phyloP scores from a whole-genome alignment of 148 eudicot genomes.

The Heliosperma pusillum region DNA sequence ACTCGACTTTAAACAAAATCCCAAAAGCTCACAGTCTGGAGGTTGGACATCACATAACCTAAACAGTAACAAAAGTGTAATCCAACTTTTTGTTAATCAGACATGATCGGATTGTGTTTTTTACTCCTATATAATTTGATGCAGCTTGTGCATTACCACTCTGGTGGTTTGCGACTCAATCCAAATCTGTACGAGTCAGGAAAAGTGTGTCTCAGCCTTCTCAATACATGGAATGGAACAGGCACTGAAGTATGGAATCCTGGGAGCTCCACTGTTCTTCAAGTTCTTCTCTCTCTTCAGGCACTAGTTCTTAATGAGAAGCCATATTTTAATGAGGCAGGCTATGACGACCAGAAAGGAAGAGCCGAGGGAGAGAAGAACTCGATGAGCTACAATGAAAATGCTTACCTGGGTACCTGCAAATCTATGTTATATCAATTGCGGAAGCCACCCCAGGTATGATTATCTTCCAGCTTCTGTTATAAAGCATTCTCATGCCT shows the following conservation, averaged over 20 bases:
- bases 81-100: not conserved
- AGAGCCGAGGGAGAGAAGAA: slow-evolving; percentile 91
- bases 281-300: slow-evolving; percentile 93
- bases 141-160: slow-evolving; percentile 82
- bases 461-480: not conserved
- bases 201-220: slow-evolving; percentile 90
- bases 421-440: slow-evolving; percentile 72
- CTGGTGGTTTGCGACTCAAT: slow-evolving; percentile 89
- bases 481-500: not conserved
- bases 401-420: slow-evolving; percentile 81
- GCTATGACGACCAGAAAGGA: slow-evolving; percentile 81
- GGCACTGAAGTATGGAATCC: slow-evolving; percentile 94
- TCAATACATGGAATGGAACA: slow-evolving; percentile 90
- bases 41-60: not conserved
- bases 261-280: slow-evolving; percentile 76
- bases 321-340: slow-evolving; percentile 95
- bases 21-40: not conserved
- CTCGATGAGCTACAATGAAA: slow-evolving; percentile 87
- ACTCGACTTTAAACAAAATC: not conserved
- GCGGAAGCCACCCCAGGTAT: slow-evolving; percentile 81
- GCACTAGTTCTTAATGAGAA: slow-evolving; percentile 92
- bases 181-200: slow-evolving; percentile 99
- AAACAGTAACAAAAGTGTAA: not conserved
- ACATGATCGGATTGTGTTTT: not conserved
- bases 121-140: not conserved